phyloP scores from a whole-genome alignment of 192 early-diverging fungal genomes.

The Diversispora epigaea region DNA sequence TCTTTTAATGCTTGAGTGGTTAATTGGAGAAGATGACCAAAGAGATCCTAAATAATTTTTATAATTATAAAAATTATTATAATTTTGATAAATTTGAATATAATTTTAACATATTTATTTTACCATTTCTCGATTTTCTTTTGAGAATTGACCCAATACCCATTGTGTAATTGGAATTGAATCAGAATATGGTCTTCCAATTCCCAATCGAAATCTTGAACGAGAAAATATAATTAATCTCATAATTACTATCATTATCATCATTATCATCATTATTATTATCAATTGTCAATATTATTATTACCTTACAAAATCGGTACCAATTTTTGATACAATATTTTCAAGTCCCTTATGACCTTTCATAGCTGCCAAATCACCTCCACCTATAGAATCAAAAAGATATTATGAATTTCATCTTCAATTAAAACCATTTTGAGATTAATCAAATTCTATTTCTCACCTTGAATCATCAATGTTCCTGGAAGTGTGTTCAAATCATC shows the following conservation, averaged over 20 bases:
- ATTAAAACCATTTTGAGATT: too few species aligned
- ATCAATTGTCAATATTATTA: background rate
- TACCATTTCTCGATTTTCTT: constrained; percentile 59
- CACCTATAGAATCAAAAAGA: constrained; percentile 33
- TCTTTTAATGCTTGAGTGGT: constrained; percentile 55
- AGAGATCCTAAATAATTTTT: constrained; percentile 44
- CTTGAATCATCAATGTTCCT: constrained; percentile 57
- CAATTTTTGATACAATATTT: constrained; percentile 46
- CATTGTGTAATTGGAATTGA: constrained; percentile 44
- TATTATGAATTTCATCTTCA: background rate
- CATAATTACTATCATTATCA: background rate
- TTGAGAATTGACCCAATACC: constrained; percentile 49
- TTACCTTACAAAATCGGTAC: constrained; percentile 49
- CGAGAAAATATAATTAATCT: background rate
- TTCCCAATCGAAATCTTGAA: constrained; percentile 53
- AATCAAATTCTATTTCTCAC: constrained; percentile 28
- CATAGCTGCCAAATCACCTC: constrained; percentile 46
- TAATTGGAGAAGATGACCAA: constrained; percentile 52
- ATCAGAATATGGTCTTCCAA: constrained; percentile 49
- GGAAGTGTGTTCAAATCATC: constrained; percentile 62
- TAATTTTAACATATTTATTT: background rate
- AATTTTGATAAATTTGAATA: background rate
- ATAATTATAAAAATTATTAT: background rate
- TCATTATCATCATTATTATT: background rate
- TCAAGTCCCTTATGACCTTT: constrained; percentile 57